These are phyloP conservation scores for Pulveroboletus sp. DNA, from an alignment of 768 basidiomycete genomes.

Conservation along the genomic window DNA sequence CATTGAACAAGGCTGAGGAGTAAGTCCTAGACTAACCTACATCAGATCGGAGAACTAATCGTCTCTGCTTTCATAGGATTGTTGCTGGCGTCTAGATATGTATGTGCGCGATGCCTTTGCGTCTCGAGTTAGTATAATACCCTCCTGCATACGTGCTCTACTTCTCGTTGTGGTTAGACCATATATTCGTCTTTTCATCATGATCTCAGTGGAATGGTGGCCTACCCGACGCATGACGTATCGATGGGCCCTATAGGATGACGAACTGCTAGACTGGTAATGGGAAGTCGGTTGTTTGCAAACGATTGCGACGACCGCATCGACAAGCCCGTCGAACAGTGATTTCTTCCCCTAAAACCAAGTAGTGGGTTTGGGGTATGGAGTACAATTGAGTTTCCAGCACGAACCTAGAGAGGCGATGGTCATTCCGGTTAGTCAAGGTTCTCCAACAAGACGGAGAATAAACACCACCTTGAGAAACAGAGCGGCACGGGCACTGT, in stretches of 20 bases:
- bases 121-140: conserved; percentile 27
- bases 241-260: not conserved
- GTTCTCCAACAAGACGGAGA: conserved; percentile 50
- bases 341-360: no score
- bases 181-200: conserved; percentile 8
- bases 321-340: no score
- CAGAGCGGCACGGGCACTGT: no score
- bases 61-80: conserved; percentile 37
- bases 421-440: not conserved
- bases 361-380: no score
- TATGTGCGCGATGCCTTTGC: conserved; percentile 1
- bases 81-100: conserved; percentile 53
- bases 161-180: conserved; percentile 15
- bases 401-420: no score
- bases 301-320: no score
- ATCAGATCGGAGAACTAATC: conserved; percentile 9
- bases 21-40: conserved; percentile 49
- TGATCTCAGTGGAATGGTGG: not conserved
- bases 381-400: no score
- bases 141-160: conserved; percentile 24
- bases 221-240: not conserved
- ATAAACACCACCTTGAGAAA: no score
- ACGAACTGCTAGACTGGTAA: not conserved
- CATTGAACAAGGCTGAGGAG: conserved; percentile 97
- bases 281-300: no score